Conservation (phyloP, 2,329 filamentous ascomycete species). For the Colletotrichum simmondsii region DNA sequence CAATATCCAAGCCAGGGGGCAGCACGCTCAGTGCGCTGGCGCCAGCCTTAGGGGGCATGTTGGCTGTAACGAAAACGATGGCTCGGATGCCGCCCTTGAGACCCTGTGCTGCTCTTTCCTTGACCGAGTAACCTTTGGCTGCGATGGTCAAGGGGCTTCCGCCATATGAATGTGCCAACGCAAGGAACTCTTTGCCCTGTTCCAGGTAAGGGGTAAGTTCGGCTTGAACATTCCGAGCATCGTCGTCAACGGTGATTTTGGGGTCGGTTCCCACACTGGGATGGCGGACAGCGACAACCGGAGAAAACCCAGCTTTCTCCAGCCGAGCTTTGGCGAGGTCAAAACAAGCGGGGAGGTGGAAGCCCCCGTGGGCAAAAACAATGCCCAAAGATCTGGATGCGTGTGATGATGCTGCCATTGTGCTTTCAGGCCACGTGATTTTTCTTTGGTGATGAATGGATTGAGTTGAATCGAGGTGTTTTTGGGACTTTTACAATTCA, state of each 20-base stretch:
- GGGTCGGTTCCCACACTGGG: not conserved
- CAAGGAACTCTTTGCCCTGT: constrained; percentile 13
- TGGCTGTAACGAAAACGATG: constrained; percentile 3
- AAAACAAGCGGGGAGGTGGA: constrained; percentile 14
- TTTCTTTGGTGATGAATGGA: no score
- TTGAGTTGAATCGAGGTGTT: no score
- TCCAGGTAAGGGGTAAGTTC: constrained; percentile 1
- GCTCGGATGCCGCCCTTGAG: constrained; percentile 11
- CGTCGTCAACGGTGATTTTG: constrained; percentile 8
- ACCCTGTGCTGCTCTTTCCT: not conserved
- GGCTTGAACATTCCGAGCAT: constrained; percentile 10
- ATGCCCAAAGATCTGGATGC: constrained; percentile 1
- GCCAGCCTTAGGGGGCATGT: constrained; percentile 10
- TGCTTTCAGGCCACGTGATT: not conserved
- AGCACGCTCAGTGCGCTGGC: constrained; percentile 14
- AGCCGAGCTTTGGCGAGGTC: constrained; percentile 1
- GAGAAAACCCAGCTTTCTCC: constrained; percentile 11
- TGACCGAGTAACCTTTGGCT: not conserved
- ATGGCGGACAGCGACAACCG: constrained; percentile 11
- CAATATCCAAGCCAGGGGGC: constrained; percentile 11
- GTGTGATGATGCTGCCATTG: not conserved
- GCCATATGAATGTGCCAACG: constrained; percentile 17
- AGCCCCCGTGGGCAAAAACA: constrained; percentile 11
- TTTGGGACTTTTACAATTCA: no score
- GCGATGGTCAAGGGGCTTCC: constrained; percentile 12